A percentile compares a stretch with the other conserved stretches of the same genome.
These are phyloP conservation scores for Ophiobolus disseminans DNA, from an alignment of 2,329 filamentous ascomycete genomes.

Conservation along the genomic window DNA sequence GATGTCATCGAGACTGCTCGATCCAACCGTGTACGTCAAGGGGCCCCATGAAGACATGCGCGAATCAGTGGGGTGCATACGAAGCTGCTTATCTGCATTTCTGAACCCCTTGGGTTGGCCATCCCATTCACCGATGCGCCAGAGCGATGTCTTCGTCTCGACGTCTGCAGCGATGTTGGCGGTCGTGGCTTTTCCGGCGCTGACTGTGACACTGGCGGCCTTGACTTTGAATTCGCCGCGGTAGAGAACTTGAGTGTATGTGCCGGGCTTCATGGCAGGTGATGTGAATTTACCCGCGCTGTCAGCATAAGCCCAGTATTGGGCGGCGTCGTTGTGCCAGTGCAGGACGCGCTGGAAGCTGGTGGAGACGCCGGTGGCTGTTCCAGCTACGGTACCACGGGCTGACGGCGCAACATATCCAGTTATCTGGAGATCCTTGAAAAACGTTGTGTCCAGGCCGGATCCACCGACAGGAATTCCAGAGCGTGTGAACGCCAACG, in stretches of 20 bases:
- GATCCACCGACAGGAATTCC: slow-evolving; percentile 57
- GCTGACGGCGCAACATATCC: slow-evolving; percentile 64
- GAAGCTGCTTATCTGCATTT: slow-evolving; percentile 70
- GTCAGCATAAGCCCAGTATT: slow-evolving; percentile 69
- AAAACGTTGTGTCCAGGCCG: slow-evolving; percentile 64
- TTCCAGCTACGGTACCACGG: slow-evolving; percentile 68
- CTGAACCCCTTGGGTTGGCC: slow-evolving; percentile 66
- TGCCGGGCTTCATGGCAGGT: slow-evolving; percentile 71
- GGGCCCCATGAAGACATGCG: slow-evolving; percentile 69
- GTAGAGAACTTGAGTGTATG: slow-evolving; percentile 72
- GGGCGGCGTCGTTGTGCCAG: slow-evolving; percentile 68
- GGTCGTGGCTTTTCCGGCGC: slow-evolving; percentile 57
- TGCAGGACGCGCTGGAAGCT: slow-evolving; percentile 65
- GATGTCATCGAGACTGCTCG: slow-evolving; percentile 60
- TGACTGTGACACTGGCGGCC: slow-evolving; percentile 54
- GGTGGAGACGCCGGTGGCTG: slow-evolving; percentile 63
- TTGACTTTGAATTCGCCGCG: slow-evolving; percentile 65
- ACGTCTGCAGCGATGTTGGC: slow-evolving; percentile 61
- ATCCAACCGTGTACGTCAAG: slow-evolving; percentile 67
- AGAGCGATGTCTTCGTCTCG: slow-evolving; percentile 61
- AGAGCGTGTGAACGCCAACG: slow-evolving; percentile 65
- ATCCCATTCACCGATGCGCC: slow-evolving; percentile 71
- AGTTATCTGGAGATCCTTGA: slow-evolving; percentile 63
- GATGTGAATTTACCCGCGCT: slow-evolving; percentile 66
- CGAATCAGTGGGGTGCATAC: slow-evolving; percentile 72